Base-by-base conservation (phyloP, 768 basidiomycete species). In the Leucocoprinus leucothites region DNA sequence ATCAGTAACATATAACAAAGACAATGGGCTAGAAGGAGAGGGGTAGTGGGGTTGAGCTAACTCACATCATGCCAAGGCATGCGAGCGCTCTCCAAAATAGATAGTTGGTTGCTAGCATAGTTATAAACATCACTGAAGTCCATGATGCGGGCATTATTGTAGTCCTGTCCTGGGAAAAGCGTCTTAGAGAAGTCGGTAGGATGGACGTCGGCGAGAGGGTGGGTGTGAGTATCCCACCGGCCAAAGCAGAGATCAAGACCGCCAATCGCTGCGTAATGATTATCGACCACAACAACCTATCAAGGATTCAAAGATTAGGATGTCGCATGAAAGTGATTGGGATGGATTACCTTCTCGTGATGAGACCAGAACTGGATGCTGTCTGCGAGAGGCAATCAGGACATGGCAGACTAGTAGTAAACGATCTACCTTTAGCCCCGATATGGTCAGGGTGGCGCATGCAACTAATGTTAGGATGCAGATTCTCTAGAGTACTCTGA, bases 61-160 rank as follows among this genome's bases (percentile, higher is more conserved):
- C 87, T 56, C 53, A 91, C 92, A 72, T 98, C 95, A 65, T 98
- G 95, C 95, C 95, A 98, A 1, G 95, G 92, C 93, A 94, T 93
- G 58, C 91, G 75, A 1, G 83, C 74, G 13, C 74, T 84, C 60
- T 92, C 89, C 43, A 85, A 65, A 45, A 84, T 78, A 28, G 84
- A 86, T 14, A 93, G 66, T 0, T 77, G 76, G 57, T 87, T 91
- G 63, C 82, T 86, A 21, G 84, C 81, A 65, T 85, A 93, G 58
- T 91, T 78, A 54, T 81, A 76, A 0, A 98, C 96, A 9, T 87
- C 75, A 65, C 93, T 79, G 74, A 95, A 94, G 65, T 96, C 94
- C 68, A 84, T 76, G 28, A 89, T 74, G 8, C 94, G 82, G 1
- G 93, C 92, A 57, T 98, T 92, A 67, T 97, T 95, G 71, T 89